Evolutionary conservation across 176 grass and related monocot genomes (phyloP).

Genomic region (Eremochloa ophiuroides): DNA sequence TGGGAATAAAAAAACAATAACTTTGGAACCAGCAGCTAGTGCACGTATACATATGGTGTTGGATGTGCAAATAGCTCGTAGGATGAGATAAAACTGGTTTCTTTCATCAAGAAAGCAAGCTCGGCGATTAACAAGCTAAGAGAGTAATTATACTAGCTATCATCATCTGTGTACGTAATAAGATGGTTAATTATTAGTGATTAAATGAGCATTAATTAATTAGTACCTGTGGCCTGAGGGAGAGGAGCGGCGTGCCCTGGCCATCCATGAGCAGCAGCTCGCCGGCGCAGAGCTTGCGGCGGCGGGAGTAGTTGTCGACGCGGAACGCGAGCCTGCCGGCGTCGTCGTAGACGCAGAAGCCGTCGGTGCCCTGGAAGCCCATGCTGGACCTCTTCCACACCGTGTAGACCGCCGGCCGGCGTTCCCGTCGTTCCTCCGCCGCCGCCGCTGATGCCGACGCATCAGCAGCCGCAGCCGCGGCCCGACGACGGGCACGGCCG

Average conservation of each 20-base stretch:
- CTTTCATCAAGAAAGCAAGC: background rate
- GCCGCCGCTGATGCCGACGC: background rate
- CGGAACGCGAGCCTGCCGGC: conserved; percentile 59
- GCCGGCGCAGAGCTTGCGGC: conserved; percentile 50
- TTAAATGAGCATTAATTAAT: background rate
- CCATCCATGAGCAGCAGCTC: conserved; percentile 89
- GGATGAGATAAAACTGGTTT: background rate
- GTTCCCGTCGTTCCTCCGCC: background rate
- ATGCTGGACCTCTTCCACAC: conserved; percentile 98
- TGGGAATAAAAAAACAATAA: background rate
- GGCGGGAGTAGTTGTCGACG: conserved; percentile 84
- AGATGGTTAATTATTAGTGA: background rate
- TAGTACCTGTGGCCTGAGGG: conserved; percentile 63
- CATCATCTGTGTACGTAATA: background rate
- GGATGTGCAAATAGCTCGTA: background rate
- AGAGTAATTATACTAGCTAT: too few relatives aligned
- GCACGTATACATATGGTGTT: background rate
- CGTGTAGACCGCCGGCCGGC: conserved; percentile 2
- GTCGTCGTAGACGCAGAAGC: conserved; percentile 84
- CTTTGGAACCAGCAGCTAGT: background rate
- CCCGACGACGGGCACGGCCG: background rate
- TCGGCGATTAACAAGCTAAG: background rate
- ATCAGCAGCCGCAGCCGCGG: background rate
- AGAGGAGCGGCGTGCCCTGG: conserved; percentile 43
- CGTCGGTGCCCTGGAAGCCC: conserved; percentile 89